Evolutionary conservation across 2,329 filamentous ascomycete genomes (phyloP).

Genomic region (Pestalotiopsis fici): DNA sequence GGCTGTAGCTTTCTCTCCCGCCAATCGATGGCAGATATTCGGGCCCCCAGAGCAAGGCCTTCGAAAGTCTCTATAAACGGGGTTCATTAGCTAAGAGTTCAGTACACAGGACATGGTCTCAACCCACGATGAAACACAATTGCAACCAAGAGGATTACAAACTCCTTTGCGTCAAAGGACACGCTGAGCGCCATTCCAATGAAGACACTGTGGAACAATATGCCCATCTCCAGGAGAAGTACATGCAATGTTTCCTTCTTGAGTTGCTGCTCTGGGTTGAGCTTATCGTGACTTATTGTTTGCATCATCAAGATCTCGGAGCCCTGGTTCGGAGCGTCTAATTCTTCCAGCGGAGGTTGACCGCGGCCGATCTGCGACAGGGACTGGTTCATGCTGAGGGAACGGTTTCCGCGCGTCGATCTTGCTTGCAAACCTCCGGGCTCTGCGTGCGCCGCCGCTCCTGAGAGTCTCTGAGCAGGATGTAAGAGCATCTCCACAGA

Average conservation of each 20-base stretch:
- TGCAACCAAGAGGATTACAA: slow-evolving; percentile 54
- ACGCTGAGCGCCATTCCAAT: slow-evolving; percentile 60
- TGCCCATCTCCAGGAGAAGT: slow-evolving; percentile 64
- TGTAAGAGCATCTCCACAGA: neutral
- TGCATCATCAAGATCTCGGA: neutral
- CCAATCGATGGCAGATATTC: slow-evolving; percentile 59
- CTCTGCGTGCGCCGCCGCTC: neutral
- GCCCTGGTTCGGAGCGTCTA: slow-evolving; percentile 46
- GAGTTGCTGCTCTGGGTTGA: slow-evolving; percentile 21
- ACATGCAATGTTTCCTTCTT: slow-evolving; percentile 59
- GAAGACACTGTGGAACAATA: slow-evolving; percentile 64
- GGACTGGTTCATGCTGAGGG: neutral
- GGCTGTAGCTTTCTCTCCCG: slow-evolving; percentile 44
- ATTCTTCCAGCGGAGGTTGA: too few species aligned
- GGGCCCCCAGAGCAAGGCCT: slow-evolving; percentile 64
- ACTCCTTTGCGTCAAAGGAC: slow-evolving; percentile 45
- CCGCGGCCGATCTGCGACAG: slow-evolving; percentile 44
- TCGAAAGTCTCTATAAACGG: slow-evolving; percentile 37
- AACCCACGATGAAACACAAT: slow-evolving; percentile 48
- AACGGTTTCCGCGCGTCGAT: neutral
- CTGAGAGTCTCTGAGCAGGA: neutral
- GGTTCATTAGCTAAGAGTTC: too few species aligned
- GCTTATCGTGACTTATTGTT: neutral
- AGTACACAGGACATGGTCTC: too few species aligned
- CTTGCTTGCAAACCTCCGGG: neutral